Base-by-base conservation (phyloP, 495 filamentous ascomycete species). In the Collariella sp. region DNA sequence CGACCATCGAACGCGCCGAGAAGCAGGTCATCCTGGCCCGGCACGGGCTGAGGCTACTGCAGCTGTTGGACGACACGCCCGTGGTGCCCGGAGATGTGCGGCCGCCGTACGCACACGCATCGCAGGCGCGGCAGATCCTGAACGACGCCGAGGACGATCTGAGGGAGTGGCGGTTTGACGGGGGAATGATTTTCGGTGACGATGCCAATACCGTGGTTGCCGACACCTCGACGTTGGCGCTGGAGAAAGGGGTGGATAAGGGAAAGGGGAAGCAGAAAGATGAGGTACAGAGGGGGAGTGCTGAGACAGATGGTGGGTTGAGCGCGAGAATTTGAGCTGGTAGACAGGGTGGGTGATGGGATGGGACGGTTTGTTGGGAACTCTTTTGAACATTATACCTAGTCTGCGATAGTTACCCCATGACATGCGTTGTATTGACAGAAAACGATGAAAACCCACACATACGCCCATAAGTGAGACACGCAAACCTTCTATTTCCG, bases 1-100 rank as follows among this genome's bases (percentile, higher is more conserved):
- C 89, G 33, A 84, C 87, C 12, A 89, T 97, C 60, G 93, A 97
- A 73, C 87, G 91, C 40, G 89, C 89, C 11, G 93, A 97, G 71
- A 97, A 97, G 75, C 91, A 96, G 70, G 85, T 86, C 56, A 85
- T 98, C 52, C 81, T 98, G 19, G 94, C 94, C 29, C 83, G 83
- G 41, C 90, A 98, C 62, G 89, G 88, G 13, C 84, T 88, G 33
- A 82, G 89, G 26, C 77, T 98, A 42, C 72, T 98, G 18, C 83
- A 88, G 53, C 83, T 89, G 46, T 78, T 98, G n/a, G 93, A 98
- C 64, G 91, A 96, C 68, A 84, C 83, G 0, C 87, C 93, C 3
- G 81, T 96, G 16, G 85, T 95, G 2, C 93, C 93, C 2, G 93
- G 93, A 33, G 88, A 96, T 65, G 62, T 77, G 2, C 81, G 83